phyloP scores from a whole-genome alignment of 1,284 basidiomycete species.

The Naganishia cerealis region DNA sequence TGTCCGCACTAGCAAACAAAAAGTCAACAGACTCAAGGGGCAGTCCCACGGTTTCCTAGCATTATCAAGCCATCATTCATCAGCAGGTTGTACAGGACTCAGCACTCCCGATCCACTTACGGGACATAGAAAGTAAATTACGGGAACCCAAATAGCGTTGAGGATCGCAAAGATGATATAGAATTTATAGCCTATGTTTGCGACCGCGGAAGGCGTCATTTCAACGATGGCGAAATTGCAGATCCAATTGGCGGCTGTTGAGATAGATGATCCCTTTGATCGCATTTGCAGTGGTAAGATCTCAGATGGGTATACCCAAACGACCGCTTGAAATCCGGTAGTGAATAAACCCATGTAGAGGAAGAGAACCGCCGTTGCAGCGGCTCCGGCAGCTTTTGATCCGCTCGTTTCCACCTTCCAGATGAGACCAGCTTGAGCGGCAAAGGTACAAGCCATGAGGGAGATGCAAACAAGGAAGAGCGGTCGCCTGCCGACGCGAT shows the following conservation, averaged over 20 bases:
- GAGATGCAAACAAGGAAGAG: slow-evolving; percentile 44
- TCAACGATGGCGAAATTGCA: slow-evolving; percentile 43
- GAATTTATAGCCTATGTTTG: slow-evolving; percentile 43
- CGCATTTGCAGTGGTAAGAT: slow-evolving; percentile 44
- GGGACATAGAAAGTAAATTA: slow-evolving; percentile 46
- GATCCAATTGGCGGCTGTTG: slow-evolving; percentile 46
- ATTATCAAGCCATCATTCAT: slow-evolving; percentile 5
- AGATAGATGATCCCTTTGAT: slow-evolving; percentile 44
- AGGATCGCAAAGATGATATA: slow-evolving; percentile 48
- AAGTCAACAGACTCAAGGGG: slow-evolving; percentile 35
- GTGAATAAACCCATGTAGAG: slow-evolving; percentile 48
- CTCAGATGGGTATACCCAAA: slow-evolving; percentile 45
- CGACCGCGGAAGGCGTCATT: slow-evolving; percentile 39
- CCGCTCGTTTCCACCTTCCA: slow-evolving; percentile 37
- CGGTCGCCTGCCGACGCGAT: slow-evolving; percentile 44
- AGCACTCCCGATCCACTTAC: slow-evolving; percentile 1
- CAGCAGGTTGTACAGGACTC: background rate
- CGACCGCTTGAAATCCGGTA: slow-evolving; percentile 45
- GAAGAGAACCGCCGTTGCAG: slow-evolving; percentile 44
- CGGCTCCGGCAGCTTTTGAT: slow-evolving; percentile 38
- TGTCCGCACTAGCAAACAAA: slow-evolving; percentile 12
- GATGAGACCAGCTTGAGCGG: slow-evolving; percentile 43
- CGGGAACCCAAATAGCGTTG: slow-evolving; percentile 45
- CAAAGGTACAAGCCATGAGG: slow-evolving; percentile 45
- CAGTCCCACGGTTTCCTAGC: slow-evolving; percentile 37